Evolutionary conservation across 805 yeast species (phyloP).

Genomic region (Saccharomycopsis schoenii): DNA sequence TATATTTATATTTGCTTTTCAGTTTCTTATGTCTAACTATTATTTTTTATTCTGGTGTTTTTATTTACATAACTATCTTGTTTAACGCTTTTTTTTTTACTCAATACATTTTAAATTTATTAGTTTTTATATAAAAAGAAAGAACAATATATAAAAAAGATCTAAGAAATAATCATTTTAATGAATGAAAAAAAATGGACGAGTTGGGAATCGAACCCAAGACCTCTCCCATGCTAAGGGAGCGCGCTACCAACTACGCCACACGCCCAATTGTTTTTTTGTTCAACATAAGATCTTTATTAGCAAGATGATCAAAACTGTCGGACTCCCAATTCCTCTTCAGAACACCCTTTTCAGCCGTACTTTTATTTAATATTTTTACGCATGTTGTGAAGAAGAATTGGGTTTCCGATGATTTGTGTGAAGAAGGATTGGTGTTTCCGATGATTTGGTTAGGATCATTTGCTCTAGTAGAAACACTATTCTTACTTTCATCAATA

Average conservation of each 20-base stretch:
- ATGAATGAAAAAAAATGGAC: slow-evolving; percentile 1
- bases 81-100: not conserved
- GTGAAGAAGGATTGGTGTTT: too few relatives aligned
- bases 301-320: too few relatives aligned
- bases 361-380: too few relatives aligned
- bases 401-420: too few relatives aligned
- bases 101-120: not conserved
- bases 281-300: too few relatives aligned
- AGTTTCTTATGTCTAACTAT: not conserved
- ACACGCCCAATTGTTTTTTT: slow-evolving; percentile 43
- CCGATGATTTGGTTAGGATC: too few relatives aligned
- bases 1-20: not conserved
- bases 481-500: too few relatives aligned
- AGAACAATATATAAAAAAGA: not conserved
- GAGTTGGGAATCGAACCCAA: slow-evolving; percentile 19
- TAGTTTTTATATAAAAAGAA: not conserved
- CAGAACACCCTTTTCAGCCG: too few relatives aligned
- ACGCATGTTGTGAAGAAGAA: too few relatives aligned
- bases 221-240: slow-evolving; percentile 21
- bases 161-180: too few relatives aligned
- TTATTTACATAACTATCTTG: not conserved
- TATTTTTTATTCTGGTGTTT: not conserved
- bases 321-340: too few relatives aligned
- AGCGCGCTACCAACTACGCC: slow-evolving; percentile 78
- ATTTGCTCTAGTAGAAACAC: too few relatives aligned